Conservation (phyloP, 2,329 filamentous ascomycete species). For the Colletotrichum scovillei region DNA sequence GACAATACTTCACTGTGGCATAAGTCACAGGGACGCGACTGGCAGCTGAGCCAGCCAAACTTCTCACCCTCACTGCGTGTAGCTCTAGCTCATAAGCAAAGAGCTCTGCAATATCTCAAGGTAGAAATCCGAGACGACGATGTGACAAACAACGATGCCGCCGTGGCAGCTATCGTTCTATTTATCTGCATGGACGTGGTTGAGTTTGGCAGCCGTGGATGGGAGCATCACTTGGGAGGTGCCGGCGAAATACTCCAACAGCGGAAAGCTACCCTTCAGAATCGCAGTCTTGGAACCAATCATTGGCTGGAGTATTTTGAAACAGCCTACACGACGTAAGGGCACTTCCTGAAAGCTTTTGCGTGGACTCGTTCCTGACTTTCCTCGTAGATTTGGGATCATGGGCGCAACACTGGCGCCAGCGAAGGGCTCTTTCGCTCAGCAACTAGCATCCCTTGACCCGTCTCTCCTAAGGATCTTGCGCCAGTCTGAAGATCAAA, state of each 20-base stretch:
- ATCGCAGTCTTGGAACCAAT: not conserved
- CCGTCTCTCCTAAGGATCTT: conserved; percentile 3
- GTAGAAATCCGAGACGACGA: not conserved
- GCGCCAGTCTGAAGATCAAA: conserved; percentile 23
- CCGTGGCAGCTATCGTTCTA: conserved; percentile 24
- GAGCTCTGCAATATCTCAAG: conserved; percentile 8
- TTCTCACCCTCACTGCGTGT: conserved; percentile 7
- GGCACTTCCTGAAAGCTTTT: not conserved
- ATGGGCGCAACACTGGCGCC: conserved; percentile 25
- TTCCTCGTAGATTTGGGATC: not conserved
- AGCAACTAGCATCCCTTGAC: not conserved
- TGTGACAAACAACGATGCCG: conserved; percentile 13
- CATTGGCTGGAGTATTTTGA: conserved; percentile 26
- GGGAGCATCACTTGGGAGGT: conserved; percentile 24
- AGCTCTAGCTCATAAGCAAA: conserved; percentile 23
- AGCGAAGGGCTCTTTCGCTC: not conserved
- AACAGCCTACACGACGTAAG: conserved; percentile 26
- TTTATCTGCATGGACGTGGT: conserved; percentile 32
- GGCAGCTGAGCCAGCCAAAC: conserved; percentile 5
- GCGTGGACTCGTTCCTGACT: not conserved
- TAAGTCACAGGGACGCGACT: not conserved
- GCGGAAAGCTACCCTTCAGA: not conserved
- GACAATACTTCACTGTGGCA: not conserved
- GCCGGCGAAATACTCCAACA: conserved; percentile 17
- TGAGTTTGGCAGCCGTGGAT: conserved; percentile 28